phyloP scores from a whole-genome alignment of 768 basidiomycete species.

The Auriscalpium orientale region DNA sequence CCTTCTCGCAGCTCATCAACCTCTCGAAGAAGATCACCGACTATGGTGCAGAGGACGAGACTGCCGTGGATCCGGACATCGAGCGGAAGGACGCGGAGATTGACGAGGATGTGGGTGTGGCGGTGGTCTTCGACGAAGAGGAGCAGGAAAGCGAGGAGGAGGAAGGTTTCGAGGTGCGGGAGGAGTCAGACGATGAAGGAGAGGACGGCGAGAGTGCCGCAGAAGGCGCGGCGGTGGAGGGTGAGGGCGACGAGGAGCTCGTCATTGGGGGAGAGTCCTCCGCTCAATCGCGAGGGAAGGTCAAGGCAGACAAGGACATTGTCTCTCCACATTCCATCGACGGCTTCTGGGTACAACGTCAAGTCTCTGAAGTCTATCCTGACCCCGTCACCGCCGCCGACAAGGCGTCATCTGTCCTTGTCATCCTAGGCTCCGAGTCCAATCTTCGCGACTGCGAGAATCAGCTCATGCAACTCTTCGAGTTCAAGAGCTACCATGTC shows the following conservation, averaged over 20 bases:
- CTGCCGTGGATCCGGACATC: constrained; percentile 67
- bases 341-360: constrained; percentile 97
- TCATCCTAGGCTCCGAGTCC: constrained; percentile 80
- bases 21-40: constrained; percentile 95
- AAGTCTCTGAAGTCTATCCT: constrained; percentile 83
- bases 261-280: constrained; percentile 71
- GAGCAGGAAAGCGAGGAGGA: constrained; percentile 91
- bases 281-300: constrained; percentile 32
- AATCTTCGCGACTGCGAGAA: constrained; percentile 91
- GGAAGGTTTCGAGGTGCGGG: constrained; percentile 79
- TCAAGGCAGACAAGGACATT: constrained; percentile 63
- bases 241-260: constrained; percentile 57
- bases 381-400: constrained; percentile 93
- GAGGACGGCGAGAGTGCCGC: constrained; percentile 49
- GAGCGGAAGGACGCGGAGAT: constrained; percentile 83
- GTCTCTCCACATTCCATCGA: constrained; percentile 90
- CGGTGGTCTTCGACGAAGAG: constrained; percentile 96
- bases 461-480: constrained; percentile 93
- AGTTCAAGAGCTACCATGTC: constrained; percentile 85
- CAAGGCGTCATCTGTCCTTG: constrained; percentile 79
- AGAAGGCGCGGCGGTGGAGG: constrained; percentile 40
- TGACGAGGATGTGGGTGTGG: constrained; percentile 95
- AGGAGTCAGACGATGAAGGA: constrained; percentile 73
- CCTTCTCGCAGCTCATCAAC: constrained; percentile 75
- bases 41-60: constrained; percentile 83